These are phyloP conservation scores for Athelia psychrophila DNA, from an alignment of 1,284 basidiomycete species.

Conservation along the genomic window DNA sequence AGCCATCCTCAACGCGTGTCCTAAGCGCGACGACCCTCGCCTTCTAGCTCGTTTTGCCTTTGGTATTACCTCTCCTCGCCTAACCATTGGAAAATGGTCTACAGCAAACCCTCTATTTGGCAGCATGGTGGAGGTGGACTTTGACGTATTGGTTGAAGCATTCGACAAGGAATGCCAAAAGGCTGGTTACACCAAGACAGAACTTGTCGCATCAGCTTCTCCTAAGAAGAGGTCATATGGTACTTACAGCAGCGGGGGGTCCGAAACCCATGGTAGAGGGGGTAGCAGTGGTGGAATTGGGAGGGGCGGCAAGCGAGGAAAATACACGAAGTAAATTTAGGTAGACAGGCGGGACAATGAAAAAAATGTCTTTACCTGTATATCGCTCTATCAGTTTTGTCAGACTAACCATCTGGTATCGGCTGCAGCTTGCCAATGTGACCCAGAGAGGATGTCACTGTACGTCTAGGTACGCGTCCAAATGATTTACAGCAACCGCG, in stretches of 20 bases:
- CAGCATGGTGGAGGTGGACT: slow-evolving; percentile 37
- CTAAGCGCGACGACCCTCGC: slow-evolving; percentile 47
- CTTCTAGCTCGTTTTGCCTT: slow-evolving; percentile 48
- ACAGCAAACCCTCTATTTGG: slow-evolving; percentile 38
- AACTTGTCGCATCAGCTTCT: slow-evolving; percentile 7
- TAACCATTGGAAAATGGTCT: slow-evolving; percentile 39
- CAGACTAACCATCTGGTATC: no score
- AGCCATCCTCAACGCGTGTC: slow-evolving; percentile 40
- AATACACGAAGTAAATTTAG: not conserved
- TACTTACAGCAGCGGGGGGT: slow-evolving; percentile 4
- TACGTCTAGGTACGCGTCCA: no score
- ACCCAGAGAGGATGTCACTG: no score
- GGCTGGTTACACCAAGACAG: slow-evolving; percentile 24
- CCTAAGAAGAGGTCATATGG: slow-evolving; percentile 24
- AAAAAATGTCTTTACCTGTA: no score
- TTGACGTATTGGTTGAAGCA: slow-evolving; percentile 31
- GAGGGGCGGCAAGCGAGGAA: not conserved
- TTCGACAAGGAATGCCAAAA: slow-evolving; percentile 40
- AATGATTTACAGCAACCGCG: no score
- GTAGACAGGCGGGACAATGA: no score
- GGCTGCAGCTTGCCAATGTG: no score
- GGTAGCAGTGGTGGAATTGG: not conserved
- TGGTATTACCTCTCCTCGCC: slow-evolving; percentile 43
- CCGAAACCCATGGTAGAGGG: not conserved
- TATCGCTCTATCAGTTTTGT: no score